Percentiles rank a stretch among this genome's conserved stretches.
Evolutionary conservation across 306 rosid species (phyloP).

Genomic region (Luffa acutangula): DNA sequence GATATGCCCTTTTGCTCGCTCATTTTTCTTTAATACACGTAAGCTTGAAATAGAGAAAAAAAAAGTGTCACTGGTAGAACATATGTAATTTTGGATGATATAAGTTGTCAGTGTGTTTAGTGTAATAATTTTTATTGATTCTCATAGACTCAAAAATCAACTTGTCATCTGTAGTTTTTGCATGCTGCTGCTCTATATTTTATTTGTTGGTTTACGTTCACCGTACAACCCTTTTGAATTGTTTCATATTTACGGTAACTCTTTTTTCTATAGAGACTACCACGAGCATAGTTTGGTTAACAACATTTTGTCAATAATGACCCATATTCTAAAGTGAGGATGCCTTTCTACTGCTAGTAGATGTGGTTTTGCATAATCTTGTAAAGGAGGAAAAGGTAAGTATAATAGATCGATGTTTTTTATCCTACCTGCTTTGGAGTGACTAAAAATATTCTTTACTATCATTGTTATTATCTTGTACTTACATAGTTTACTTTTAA

Average conservation of each 20-base stretch:
- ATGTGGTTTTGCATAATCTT: conserved; percentile 64
- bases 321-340: conserved; percentile 46
- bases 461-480: background rate
- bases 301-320: conserved; percentile 59
- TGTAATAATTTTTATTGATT: background rate
- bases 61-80: background rate
- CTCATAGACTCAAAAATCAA: background rate
- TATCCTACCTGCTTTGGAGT: background rate
- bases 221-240: background rate
- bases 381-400: conserved; percentile 54
- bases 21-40: background rate
- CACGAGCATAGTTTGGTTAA: conserved; percentile 48
- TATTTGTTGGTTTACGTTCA: background rate
- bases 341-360: conserved; percentile 55
- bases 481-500: background rate
- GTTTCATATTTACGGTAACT: background rate
- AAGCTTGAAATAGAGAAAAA: background rate
- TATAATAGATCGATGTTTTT: background rate
- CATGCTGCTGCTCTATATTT: background rate
- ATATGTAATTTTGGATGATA: background rate
- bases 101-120: background rate
- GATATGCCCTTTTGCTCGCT: background rate
- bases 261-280: conserved; percentile 34
- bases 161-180: background rate
- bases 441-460: background rate